phyloP scores from a whole-genome alignment of 495 filamentous ascomycete species.

The Aspergillus cavernicola region DNA sequence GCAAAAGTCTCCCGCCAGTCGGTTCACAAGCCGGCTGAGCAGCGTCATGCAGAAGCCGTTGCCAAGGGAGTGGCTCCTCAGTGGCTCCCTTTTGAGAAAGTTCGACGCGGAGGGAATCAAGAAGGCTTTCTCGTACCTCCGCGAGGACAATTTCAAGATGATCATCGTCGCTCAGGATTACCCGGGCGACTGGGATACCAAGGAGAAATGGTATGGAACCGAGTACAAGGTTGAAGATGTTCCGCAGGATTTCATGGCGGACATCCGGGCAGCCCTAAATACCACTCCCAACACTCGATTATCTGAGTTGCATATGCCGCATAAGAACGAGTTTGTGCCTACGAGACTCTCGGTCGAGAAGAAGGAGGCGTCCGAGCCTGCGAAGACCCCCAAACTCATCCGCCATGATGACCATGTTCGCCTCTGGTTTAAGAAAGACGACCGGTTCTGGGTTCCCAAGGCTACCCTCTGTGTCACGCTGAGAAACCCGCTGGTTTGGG shows the following conservation, averaged over 20 bases:
- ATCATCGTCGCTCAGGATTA: conserved; percentile 76
- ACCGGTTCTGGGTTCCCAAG: conserved; percentile 98
- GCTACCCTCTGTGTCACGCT: conserved; percentile 78
- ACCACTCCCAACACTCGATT: conserved; percentile 56
- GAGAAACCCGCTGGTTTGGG: conserved; percentile 71
- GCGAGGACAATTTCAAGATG: conserved; percentile 86
- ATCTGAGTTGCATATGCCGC: conserved; percentile 76
- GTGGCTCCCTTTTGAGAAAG: conserved; percentile 67
- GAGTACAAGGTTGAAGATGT: conserved; percentile 87
- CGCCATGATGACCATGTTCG: conserved; percentile 79
- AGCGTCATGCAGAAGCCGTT: conserved; percentile 85
- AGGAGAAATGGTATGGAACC: conserved; percentile 97
- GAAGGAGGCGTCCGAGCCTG: conserved; percentile 73
- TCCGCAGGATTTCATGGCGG: conserved; percentile 65
- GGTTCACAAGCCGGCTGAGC: conserved; percentile 79
- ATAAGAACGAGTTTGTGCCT: conserved; percentile 94
- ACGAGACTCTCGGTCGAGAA: conserved; percentile 92
- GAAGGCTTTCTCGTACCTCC: conserved; percentile 68
- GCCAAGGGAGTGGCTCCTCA: conserved; percentile 82
- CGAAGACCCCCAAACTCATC: conserved; percentile 75
- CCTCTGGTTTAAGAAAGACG: conserved; percentile 99
- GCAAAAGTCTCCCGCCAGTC: conserved; percentile 85
- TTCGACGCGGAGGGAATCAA: conserved; percentile 76
- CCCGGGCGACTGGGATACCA: conserved; percentile 79
- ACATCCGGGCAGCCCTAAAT: conserved; percentile 60